Evolutionary conservation across 371 early-diverging fungal genomes (phyloP).

Genomic region (Vairimorpha ceranae): DNA sequence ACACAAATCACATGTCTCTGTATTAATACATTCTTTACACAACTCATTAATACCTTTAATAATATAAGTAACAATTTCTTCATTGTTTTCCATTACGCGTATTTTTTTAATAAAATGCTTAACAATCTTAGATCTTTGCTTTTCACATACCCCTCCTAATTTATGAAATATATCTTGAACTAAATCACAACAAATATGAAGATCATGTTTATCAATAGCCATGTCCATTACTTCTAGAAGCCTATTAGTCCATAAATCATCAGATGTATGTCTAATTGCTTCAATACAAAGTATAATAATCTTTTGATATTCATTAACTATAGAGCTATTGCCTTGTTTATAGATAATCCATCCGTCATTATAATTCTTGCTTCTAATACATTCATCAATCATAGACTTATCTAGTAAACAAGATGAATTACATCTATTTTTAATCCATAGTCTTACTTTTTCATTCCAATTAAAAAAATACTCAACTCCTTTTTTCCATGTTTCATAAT

Average conservation of each 20-base stretch:
- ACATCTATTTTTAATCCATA: slow-evolving; percentile 45
- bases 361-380: slow-evolving; percentile 48
- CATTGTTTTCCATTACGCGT: neutral
- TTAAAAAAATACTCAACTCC: neutral
- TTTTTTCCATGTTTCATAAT: slow-evolving; percentile 7
- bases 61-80: slow-evolving; percentile 15
- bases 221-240: slow-evolving; percentile 10
- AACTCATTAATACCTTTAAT: slow-evolving; percentile 17
- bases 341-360: slow-evolving; percentile 59
- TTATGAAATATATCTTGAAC: slow-evolving; percentile 5
- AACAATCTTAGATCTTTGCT: slow-evolving; percentile 1
- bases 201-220: neutral
- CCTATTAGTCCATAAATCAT: slow-evolving; percentile 34
- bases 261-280: slow-evolving; percentile 10
- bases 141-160: slow-evolving; percentile 5
- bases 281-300: slow-evolving; percentile 12
- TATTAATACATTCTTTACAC: slow-evolving; percentile 20
- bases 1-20: slow-evolving; percentile 22
- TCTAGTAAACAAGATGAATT: slow-evolving; percentile 27
- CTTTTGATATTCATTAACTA: neutral
- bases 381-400: slow-evolving; percentile 55
- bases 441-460: slow-evolving; percentile 42
- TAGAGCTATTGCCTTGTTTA: neutral
- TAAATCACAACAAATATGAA: slow-evolving; percentile 2
- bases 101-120: neutral